Evolutionary conservation across 202 grass and related monocot genomes (phyloP).

Genomic region (Zizania palustris): DNA sequence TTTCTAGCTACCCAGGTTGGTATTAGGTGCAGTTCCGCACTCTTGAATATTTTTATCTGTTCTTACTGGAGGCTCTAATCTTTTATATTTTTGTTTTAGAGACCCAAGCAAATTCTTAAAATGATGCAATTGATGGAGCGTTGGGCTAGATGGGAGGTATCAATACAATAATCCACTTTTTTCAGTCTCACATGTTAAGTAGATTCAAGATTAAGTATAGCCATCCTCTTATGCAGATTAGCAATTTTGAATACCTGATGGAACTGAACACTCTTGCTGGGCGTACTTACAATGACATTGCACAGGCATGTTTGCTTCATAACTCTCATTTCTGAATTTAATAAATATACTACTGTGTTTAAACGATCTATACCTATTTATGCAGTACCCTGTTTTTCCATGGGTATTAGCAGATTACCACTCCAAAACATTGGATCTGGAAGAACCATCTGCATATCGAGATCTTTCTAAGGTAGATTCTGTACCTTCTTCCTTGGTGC

Average conservation of each 20-base stretch:
- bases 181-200: slow-evolving; percentile 20
- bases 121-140: slow-evolving; percentile 87
- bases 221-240: slow-evolving; percentile 73
- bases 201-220: slow-evolving; percentile 37
- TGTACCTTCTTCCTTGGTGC: slow-evolving; percentile 14
- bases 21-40: slow-evolving; percentile 16
- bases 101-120: slow-evolving; percentile 83
- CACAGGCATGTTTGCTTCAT: slow-evolving; percentile 46
- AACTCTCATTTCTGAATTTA: slow-evolving; percentile 46
- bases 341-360: slow-evolving; percentile 28
- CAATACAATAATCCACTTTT: slow-evolving; percentile 25
- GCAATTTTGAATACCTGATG: slow-evolving; percentile 98
- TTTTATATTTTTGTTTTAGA: slow-evolving; percentile 61
- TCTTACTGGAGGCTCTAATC: slow-evolving; percentile 24
- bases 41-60: slow-evolving; percentile 24
- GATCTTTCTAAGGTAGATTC: slow-evolving; percentile 86
- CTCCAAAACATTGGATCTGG: slow-evolving; percentile 78
- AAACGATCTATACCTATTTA: slow-evolving; percentile 31
- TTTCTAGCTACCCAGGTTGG: slow-evolving; percentile 89
- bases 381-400: slow-evolving; percentile 98
- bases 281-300: slow-evolving; percentile 96
- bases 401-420: slow-evolving; percentile 92
- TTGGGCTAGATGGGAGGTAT: slow-evolving; percentile 97
- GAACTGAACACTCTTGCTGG: slow-evolving; percentile 96
- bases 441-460: slow-evolving; percentile 71